Conservation (phyloP, 2,329 filamentous ascomycete genomes). For the Colletotrichum gigasporum region DNA sequence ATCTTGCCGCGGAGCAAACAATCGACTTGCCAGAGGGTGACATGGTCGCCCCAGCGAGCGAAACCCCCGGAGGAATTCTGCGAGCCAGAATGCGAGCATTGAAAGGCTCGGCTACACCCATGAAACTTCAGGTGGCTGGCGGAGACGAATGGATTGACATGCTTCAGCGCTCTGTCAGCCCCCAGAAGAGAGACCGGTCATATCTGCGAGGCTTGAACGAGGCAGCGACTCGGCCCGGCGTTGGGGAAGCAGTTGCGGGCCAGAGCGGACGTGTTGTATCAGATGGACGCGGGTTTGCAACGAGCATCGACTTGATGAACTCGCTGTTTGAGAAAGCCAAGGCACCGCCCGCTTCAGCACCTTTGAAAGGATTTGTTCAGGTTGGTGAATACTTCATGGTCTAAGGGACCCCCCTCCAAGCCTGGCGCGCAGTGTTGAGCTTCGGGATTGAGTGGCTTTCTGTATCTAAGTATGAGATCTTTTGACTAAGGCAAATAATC, state of each 20-base stretch:
- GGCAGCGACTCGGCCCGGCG: slow-evolving; percentile 31
- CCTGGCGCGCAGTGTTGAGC: neutral
- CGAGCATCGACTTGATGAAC: slow-evolving; percentile 95
- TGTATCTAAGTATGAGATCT: slow-evolving; percentile 45
- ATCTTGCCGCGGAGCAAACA: slow-evolving; percentile 80
- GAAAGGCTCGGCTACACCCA: slow-evolving; percentile 67
- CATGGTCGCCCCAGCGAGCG: slow-evolving; percentile 52
- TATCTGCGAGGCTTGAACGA: slow-evolving; percentile 71
- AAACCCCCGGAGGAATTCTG: slow-evolving; percentile 70
- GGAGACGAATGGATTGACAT: slow-evolving; percentile 94
- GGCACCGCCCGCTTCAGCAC: slow-evolving; percentile 59
- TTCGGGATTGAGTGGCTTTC: neutral
- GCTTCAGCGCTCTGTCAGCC: slow-evolving; percentile 92
- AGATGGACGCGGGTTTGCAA: slow-evolving; percentile 77
- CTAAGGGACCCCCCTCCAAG: slow-evolving; percentile 25
- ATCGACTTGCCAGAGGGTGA: slow-evolving; percentile 60
- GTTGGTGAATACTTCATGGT: slow-evolving; percentile 73
- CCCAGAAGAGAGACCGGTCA: slow-evolving; percentile 89
- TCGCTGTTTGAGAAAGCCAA: slow-evolving; percentile 84
- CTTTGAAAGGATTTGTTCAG: slow-evolving; percentile 79
- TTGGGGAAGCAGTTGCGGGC: slow-evolving; percentile 51
- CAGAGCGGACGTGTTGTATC: slow-evolving; percentile 44
- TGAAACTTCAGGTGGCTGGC: slow-evolving; percentile 68
- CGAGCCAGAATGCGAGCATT: slow-evolving; percentile 71
- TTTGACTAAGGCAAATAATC: slow-evolving; percentile 50